These are phyloP conservation scores for Trichocomaceae sp. DNA, from an alignment of 2,329 filamentous ascomycete species.

Conservation along the genomic window DNA sequence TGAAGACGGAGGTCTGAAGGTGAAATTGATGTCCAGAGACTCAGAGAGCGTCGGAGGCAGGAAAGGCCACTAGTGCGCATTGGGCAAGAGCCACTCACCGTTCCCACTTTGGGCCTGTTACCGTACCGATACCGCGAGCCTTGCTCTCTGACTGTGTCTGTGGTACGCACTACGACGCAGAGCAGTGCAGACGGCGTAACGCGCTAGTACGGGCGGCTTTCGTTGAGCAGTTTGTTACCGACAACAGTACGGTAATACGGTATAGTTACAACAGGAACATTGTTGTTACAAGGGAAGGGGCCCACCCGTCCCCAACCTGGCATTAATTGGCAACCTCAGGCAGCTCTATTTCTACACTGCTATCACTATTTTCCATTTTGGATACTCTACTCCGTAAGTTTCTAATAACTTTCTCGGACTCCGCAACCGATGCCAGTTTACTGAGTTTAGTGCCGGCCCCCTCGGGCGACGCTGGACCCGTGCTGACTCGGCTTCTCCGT, in stretches of 20 bases:
- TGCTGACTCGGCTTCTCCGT: not conserved
- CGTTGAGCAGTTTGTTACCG: slow-evolving; percentile 10
- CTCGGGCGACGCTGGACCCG: not conserved
- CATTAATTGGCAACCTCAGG: no score
- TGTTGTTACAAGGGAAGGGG: no score
- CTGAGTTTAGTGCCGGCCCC: not conserved
- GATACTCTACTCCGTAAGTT: no score
- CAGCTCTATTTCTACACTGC: no score
- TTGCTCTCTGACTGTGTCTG: no score
- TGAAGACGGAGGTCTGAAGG: not conserved
- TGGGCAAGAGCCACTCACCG: not conserved
- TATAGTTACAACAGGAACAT: no score
- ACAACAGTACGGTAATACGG: no score
- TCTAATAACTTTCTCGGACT: not conserved
- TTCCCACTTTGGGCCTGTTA: not conserved
- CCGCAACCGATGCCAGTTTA: not conserved
- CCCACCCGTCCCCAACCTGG: slow-evolving; percentile 9
- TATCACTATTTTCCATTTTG: no score
- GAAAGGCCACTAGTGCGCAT: not conserved
- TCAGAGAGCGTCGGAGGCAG: not conserved
- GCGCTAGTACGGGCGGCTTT: not conserved
- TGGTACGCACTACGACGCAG: no score
- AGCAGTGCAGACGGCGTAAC: not conserved
- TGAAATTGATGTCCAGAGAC: not conserved
- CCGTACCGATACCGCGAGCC: slow-evolving; percentile 1